These are phyloP conservation scores for Eucalyptus microcorys DNA, from an alignment of 345 rosid species.

Conservation along the genomic window DNA sequence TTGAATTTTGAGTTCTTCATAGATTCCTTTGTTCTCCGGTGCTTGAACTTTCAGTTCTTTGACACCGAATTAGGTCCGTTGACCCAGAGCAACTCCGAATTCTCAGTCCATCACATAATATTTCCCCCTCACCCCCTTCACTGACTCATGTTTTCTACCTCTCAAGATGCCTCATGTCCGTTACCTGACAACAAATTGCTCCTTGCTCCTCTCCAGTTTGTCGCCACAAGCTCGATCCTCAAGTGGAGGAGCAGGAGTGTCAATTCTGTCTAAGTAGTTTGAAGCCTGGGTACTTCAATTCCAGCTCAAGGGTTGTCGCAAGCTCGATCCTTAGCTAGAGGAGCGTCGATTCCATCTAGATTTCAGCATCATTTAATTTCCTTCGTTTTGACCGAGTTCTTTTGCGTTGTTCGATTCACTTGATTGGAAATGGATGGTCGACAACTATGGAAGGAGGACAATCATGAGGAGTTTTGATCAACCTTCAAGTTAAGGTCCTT, in stretches of 20 bases:
- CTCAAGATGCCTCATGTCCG: background rate
- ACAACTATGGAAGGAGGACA: no score
- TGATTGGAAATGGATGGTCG: no score
- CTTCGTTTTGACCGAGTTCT: no score
- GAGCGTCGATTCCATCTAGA: background rate
- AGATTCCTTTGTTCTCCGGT: background rate
- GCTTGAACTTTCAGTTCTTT: background rate
- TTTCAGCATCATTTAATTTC: no score
- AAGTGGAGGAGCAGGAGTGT: background rate
- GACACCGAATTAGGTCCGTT: background rate
- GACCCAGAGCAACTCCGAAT: background rate
- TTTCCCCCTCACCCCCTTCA: background rate
- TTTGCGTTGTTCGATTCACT: no score
- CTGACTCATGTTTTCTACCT: background rate
- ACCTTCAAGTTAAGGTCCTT: no score
- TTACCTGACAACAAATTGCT: background rate
- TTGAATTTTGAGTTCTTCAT: background rate
- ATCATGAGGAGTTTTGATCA: no score
- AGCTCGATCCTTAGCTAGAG: background rate
- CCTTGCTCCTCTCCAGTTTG: background rate
- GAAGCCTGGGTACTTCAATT: background rate
- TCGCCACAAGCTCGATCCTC: background rate
- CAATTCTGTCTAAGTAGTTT: background rate
- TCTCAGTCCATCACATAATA: background rate
- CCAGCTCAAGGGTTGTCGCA: background rate